Percentiles rank a stretch among this genome's conserved stretches.
Evolutionary conservation across 2,329 filamentous ascomycete species (phyloP).

Genomic region (Fusarium pseudograminearum): DNA sequence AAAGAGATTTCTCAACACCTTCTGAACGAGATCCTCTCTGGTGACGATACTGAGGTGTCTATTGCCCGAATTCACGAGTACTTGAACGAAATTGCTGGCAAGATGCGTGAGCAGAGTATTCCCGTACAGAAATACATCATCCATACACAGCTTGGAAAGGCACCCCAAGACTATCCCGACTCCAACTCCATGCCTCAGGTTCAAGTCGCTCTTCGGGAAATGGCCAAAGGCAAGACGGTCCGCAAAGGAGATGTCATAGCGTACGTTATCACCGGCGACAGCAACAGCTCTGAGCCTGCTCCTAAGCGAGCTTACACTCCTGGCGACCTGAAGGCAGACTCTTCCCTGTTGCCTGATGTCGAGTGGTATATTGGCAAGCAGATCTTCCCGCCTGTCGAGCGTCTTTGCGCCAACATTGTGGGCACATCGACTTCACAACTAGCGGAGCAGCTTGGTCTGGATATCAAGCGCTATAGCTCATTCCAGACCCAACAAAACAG

Average conservation of each 20-base stretch:
- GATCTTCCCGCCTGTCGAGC: conserved; percentile 96
- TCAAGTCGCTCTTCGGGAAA: conserved; percentile 90
- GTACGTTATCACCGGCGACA: conserved; percentile 89
- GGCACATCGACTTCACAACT: conserved; percentile 92
- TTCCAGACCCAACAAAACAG: conserved; percentile 60
- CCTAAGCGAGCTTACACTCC: conserved; percentile 91
- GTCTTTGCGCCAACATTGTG: conserved; percentile 93
- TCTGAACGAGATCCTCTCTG: conserved; percentile 93
- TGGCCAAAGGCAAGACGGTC: conserved; percentile 86
- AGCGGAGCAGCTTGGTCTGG: conserved; percentile 92
- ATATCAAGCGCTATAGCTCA: conserved; percentile 83
- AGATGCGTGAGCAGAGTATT: conserved; percentile 85
- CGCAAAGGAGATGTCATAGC: conserved; percentile 96
- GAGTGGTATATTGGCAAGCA: conserved; percentile 99
- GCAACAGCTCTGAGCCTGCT: conserved; percentile 73
- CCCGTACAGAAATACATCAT: conserved; percentile 93
- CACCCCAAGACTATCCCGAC: conserved; percentile 93
- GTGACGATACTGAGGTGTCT: conserved; percentile 89
- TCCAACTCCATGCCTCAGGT: conserved; percentile 96
- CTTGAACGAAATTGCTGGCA: conserved; percentile 81
- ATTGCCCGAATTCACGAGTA: conserved; percentile 94
- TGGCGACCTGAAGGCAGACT: conserved; percentile 82
- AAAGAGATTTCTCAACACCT: conserved; percentile 94
- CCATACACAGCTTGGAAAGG: conserved; percentile 96
- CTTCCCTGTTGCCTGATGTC: conserved; percentile 85